Percentiles rank a stretch among this genome's conserved stretches.
Evolutionary conservation across 805 yeast genomes (phyloP).

Genomic region (Suhomyces prunicola): DNA sequence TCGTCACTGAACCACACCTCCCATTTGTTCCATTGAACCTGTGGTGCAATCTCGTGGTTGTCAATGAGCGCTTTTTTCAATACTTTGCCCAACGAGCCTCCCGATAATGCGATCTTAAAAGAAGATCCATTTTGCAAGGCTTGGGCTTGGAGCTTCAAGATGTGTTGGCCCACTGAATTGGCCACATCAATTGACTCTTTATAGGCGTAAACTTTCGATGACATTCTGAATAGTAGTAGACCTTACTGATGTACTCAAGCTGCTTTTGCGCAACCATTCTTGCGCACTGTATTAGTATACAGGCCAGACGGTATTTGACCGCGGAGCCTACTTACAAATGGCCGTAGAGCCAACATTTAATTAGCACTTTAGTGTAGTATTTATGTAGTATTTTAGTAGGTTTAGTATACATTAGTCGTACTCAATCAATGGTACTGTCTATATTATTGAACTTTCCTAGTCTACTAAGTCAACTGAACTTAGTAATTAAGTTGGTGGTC

Average conservation of each 20-base stretch:
- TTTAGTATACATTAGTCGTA: not conserved
- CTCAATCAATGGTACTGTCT: not conserved
- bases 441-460: not conserved
- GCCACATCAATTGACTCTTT: slow-evolving; percentile 60
- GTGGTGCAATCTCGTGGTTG: slow-evolving; percentile 40
- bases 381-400: not conserved
- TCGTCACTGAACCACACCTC: slow-evolving; percentile 86
- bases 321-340: not conserved
- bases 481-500: too few species aligned
- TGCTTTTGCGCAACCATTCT: not conserved
- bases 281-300: not conserved
- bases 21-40: slow-evolving; percentile 71
- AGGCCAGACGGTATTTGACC: not conserved
- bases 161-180: slow-evolving; percentile 58
- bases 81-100: slow-evolving; percentile 85
- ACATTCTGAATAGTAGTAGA: slow-evolving; percentile 15
- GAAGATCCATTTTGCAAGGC: slow-evolving; percentile 44
- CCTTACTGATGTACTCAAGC: not conserved
- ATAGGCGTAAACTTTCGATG: slow-evolving; percentile 45
- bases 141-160: slow-evolving; percentile 59
- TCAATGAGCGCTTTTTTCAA: slow-evolving; percentile 64
- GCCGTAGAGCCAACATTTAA: too few species aligned
- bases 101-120: slow-evolving; percentile 81
- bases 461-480: not conserved
- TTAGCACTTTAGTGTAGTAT: not conserved